Evolutionary conservation across 345 rosid species (phyloP).

Genomic region (Acer yangbiense): DNA sequence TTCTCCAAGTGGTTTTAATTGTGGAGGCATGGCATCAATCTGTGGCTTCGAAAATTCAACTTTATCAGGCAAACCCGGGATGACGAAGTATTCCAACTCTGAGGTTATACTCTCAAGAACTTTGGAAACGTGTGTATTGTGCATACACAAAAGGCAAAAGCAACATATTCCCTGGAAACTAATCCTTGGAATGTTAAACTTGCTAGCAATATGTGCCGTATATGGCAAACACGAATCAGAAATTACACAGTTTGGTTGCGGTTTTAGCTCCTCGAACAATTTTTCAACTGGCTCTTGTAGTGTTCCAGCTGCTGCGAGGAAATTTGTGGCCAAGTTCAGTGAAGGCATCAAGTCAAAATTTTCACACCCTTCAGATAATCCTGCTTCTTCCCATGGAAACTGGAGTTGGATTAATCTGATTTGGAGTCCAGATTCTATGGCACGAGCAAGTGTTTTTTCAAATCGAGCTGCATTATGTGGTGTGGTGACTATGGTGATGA

Average conservation of each 20-base stretch:
- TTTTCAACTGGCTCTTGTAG: constrained; percentile 18
- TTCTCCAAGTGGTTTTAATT: constrained; percentile 12
- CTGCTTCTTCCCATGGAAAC: constrained; percentile 8
- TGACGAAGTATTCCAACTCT: constrained; percentile 17
- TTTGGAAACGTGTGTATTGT: background rate
- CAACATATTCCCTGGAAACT: constrained; percentile 37
- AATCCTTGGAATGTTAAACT: constrained; percentile 36
- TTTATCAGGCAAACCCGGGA: constrained; percentile 31
- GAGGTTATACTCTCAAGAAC: background rate
- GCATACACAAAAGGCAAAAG: constrained; percentile 35
- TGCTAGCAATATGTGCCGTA: constrained; percentile 26
- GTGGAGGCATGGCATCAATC: constrained; percentile 14
- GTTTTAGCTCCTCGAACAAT: constrained; percentile 11
- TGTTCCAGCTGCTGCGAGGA: background rate
- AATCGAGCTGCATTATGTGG: background rate
- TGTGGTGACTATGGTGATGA: constrained; percentile 39
- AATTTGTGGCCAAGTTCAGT: background rate
- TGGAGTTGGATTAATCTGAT: background rate
- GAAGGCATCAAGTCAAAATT: background rate
- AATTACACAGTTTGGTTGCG: constrained; percentile 36
- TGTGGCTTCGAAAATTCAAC: constrained; percentile 31
- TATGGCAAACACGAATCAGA: constrained; percentile 38
- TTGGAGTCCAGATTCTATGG: background rate
- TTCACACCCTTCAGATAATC: constrained; percentile 1
- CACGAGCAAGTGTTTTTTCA: background rate